Conservation (phyloP, 176 grass and related monocot genomes). For the Oryza rufipogon region DNA sequence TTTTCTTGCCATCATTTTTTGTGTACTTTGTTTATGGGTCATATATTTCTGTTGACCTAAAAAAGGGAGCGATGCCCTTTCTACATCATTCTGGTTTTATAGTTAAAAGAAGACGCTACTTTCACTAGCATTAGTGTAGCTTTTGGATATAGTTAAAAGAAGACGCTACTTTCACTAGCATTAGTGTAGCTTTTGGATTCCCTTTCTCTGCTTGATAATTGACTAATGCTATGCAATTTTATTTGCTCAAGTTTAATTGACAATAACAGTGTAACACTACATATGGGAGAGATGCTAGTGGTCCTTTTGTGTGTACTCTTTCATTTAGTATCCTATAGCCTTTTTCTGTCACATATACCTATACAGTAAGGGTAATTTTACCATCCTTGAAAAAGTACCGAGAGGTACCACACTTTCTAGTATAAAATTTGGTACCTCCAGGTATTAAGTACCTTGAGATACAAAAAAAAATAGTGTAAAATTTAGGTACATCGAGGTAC, state of each 20-base stretch:
- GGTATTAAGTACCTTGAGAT: too few relatives aligned
- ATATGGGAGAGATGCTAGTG: background rate
- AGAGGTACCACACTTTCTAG: too few relatives aligned
- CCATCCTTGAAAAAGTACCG: too few relatives aligned
- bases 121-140: background rate
- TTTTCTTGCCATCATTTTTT: background rate
- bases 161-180: too few relatives aligned
- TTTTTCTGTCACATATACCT: slow-evolving; percentile 18
- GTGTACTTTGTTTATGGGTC: background rate
- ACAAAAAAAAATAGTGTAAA: too few relatives aligned
- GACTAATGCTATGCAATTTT: background rate
- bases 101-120: background rate
- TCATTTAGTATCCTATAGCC: slow-evolving; percentile 8
- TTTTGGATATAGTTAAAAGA: too few relatives aligned
- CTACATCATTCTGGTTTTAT: background rate
- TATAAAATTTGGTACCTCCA: too few relatives aligned
- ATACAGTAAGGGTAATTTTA: background rate
- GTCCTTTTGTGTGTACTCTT: background rate
- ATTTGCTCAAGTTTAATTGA: slow-evolving; percentile 9
- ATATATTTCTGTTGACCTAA: background rate
- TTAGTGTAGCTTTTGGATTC: background rate
- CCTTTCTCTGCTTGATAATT: background rate
- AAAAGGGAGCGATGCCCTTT: slow-evolving; percentile 7
- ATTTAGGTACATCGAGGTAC: too few relatives aligned
- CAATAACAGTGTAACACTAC: background rate